These are phyloP conservation scores for Yamadazyma membranifaciens DNA, from an alignment of 1,139 yeast genomes.

Conservation along the genomic window DNA sequence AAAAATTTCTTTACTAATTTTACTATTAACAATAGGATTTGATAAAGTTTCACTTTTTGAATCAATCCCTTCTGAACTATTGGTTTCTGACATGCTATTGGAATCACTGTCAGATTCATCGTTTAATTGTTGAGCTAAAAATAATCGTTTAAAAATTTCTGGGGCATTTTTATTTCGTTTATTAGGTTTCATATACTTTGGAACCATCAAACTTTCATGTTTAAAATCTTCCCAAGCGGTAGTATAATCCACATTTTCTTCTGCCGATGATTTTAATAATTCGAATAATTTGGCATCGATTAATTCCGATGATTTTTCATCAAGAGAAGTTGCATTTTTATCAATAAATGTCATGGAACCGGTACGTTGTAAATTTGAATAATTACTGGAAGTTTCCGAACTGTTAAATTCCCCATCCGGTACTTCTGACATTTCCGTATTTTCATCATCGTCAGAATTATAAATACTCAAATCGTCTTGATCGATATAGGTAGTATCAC, in stretches of 20 bases:
- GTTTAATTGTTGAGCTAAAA: slow-evolving; percentile 77
- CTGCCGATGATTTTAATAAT: slow-evolving; percentile 2
- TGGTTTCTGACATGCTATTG: slow-evolving; percentile 2
- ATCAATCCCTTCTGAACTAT: neutral
- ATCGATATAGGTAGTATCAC: slow-evolving; percentile 7
- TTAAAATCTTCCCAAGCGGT: slow-evolving; percentile 10
- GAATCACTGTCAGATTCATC: slow-evolving; percentile 9
- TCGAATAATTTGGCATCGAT: slow-evolving; percentile 8
- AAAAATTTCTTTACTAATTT: slow-evolving; percentile 54
- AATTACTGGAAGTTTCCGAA: slow-evolving; percentile 14
- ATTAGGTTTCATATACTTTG: slow-evolving; percentile 53
- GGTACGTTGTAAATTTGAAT: slow-evolving; percentile 12
- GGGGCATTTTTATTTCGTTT: slow-evolving; percentile 46
- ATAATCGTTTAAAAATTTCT: slow-evolving; percentile 52
- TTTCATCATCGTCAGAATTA: slow-evolving; percentile 14
- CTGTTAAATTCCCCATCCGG: slow-evolving; percentile 9
- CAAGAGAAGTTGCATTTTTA: slow-evolving; percentile 1
- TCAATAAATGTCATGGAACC: slow-evolving; percentile 10
- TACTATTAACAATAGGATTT: slow-evolving; percentile 9
- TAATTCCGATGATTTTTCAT: slow-evolving; percentile 7
- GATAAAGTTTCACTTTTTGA: neutral
- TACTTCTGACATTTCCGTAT: slow-evolving; percentile 8
- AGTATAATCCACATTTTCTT: neutral
- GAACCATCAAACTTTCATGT: slow-evolving; percentile 42
- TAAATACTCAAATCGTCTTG: slow-evolving; percentile 13